Evolutionary conservation across 805 yeast species (phyloP).

Genomic region (Lachancea waltii): DNA sequence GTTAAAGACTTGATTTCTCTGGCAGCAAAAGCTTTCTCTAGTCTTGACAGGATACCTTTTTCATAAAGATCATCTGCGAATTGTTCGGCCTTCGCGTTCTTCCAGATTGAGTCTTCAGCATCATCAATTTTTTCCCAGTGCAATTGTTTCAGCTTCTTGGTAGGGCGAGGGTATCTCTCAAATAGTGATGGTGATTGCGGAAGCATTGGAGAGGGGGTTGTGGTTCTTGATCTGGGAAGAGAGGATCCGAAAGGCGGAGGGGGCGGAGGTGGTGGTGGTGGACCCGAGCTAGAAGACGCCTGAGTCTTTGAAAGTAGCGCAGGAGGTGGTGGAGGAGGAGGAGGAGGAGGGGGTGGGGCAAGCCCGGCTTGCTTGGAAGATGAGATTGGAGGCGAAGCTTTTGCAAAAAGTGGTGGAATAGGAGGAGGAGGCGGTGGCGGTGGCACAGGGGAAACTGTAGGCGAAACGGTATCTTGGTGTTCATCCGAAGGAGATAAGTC

Average conservation of each 20-base stretch:
- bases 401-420: conserved; percentile 9
- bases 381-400: no score
- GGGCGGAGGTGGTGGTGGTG: conserved; percentile 34
- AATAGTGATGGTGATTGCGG: conserved; percentile 32
- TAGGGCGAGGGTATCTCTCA: conserved; percentile 60
- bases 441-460: conserved; percentile 11
- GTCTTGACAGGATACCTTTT: conserved; percentile 75
- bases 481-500: no score
- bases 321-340: conserved; percentile 25
- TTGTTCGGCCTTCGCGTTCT: conserved; percentile 50
- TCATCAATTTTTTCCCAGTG: conserved; percentile 94
- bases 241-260: conserved; percentile 23
- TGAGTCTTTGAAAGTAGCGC: conserved; percentile 34
- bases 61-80: conserved; percentile 57
- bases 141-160: conserved; percentile 78
- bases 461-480: no score
- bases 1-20: conserved; percentile 53
- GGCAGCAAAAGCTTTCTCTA: conserved; percentile 84
- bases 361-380: no score
- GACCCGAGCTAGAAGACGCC: conserved; percentile 20
- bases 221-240: conserved; percentile 10
- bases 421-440: conserved; percentile 27
- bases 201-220: conserved; percentile 30
- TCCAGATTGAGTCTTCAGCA: conserved; percentile 85
- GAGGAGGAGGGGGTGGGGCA: conserved; percentile 22